Conservation (phyloP, 108 stramenopile genomes). For the Schizochytrium sp. region DNA sequence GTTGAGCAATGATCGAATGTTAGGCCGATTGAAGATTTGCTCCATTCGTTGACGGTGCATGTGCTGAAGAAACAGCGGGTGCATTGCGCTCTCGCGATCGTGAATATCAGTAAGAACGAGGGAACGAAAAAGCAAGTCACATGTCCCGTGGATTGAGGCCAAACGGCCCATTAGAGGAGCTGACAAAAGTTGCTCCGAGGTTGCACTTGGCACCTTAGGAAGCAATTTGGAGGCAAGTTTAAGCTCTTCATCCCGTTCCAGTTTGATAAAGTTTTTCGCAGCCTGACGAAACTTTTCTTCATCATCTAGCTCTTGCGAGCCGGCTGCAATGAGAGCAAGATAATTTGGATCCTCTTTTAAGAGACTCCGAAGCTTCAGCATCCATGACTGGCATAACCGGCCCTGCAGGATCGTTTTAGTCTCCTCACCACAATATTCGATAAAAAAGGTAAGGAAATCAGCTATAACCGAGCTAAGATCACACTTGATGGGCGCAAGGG, state of each 20-base stretch:
- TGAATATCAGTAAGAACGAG: slow-evolving; percentile 2
- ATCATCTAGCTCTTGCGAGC: not conserved
- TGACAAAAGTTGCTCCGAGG: not conserved
- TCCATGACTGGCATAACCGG: not conserved
- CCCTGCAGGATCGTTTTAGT: not conserved
- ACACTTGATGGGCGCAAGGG: not conserved
- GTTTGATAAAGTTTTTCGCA: not conserved
- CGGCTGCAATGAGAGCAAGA: not conserved
- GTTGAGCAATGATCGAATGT: not conserved
- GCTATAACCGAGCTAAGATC: not conserved
- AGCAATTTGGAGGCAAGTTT: not conserved
- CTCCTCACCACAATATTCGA: slow-evolving; percentile 9
- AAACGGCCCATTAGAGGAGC: not conserved
- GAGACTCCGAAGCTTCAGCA: not conserved
- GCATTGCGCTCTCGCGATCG: not conserved
- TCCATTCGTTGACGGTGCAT: slow-evolving; percentile 22
- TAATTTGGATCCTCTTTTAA: slow-evolving; percentile 56
- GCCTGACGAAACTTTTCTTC: not conserved
- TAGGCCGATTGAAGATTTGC: not conserved
- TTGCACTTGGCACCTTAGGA: not conserved
- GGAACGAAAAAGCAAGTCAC: slow-evolving; percentile 37
- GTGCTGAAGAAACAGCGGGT: slow-evolving; percentile 24
- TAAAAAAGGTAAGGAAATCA: not conserved
- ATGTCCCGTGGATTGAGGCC: slow-evolving; percentile 44
- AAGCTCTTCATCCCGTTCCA: slow-evolving; percentile 19